phyloP scores from a whole-genome alignment of 257 asterid genomes.

The Lavandula angustifolia region DNA sequence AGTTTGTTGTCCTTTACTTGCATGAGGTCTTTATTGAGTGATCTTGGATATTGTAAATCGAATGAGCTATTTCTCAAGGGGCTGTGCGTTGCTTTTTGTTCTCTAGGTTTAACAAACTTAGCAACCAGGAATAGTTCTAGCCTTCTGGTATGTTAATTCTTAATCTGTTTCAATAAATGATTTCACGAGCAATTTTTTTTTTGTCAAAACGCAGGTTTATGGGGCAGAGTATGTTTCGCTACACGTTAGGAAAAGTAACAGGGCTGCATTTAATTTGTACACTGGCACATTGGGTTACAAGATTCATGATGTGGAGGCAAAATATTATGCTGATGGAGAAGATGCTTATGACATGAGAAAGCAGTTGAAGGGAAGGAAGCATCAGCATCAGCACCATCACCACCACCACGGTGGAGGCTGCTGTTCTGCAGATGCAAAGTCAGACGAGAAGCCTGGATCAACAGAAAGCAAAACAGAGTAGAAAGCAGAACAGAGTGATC shows the following conservation, averaged over 20 bases:
- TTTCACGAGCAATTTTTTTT: conserved; percentile 19
- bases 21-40: neutral
- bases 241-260: conserved; percentile 89
- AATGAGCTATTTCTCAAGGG: neutral
- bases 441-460: conserved; percentile 44
- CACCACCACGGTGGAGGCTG: conserved; percentile 90
- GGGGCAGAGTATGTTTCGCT: conserved; percentile 92
- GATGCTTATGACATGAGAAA: conserved; percentile 99
- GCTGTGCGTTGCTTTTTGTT: conserved; percentile 6
- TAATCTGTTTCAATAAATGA: conserved; percentile 10
- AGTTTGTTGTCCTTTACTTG: conserved; percentile 12
- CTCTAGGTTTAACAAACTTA: neutral
- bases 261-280: conserved; percentile 93
- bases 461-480: conserved; percentile 48
- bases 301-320: conserved; percentile 92
- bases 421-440: conserved; percentile 66
- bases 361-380: conserved; percentile 78
- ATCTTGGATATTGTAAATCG: neutral
- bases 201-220: conserved; percentile 57
- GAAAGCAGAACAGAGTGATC: conserved; percentile 31
- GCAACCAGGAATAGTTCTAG: neutral
- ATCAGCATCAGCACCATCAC: conserved; percentile 66
- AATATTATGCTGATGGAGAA: conserved; percentile 98
- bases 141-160: conserved; percentile 1
- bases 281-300: conserved; percentile 83